These are phyloP conservation scores for Corynascus novoguineensis DNA, from an alignment of 495 filamentous ascomycete genomes.

Conservation along the genomic window DNA sequence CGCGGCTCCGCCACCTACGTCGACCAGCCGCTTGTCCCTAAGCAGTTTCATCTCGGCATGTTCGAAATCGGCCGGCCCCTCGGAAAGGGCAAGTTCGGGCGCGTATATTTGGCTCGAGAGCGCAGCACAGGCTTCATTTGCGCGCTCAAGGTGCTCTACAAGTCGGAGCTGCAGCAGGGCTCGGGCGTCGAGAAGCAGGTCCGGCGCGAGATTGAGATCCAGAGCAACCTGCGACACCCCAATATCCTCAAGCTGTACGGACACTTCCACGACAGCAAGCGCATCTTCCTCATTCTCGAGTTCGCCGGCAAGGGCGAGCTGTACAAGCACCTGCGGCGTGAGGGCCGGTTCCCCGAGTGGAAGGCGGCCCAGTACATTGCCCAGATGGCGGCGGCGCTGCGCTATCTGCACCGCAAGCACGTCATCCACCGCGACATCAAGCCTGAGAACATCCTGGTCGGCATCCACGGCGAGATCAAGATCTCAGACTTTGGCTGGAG, in stretches of 20 bases:
- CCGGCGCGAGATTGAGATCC: conserved; percentile 94
- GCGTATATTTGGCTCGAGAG: conserved; percentile 93
- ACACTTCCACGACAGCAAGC: conserved; percentile 95
- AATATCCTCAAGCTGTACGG: conserved; percentile 93
- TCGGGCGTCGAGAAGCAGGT: conserved; percentile 92
- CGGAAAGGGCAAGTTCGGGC: conserved; percentile 95
- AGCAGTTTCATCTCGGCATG: conserved; percentile 91
- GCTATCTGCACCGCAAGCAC: conserved; percentile 93
- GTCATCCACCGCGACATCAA: conserved; percentile 99
- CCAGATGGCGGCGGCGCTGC: conserved; percentile 93
- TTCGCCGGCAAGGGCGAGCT: conserved; percentile 93
- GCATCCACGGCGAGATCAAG: conserved; percentile 97
- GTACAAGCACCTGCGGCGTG: conserved; percentile 91
- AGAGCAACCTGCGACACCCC: conserved; percentile 91
- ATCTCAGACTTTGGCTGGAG: conserved; percentile 98
- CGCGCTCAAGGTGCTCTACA: conserved; percentile 94
- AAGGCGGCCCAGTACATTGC: conserved; percentile 95
- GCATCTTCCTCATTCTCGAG: conserved; percentile 93
- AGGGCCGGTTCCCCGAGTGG: conserved; percentile 87
- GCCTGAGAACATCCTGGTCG: conserved; percentile 96
- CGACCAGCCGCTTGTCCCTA: conserved; percentile 54
- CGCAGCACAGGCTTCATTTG: conserved; percentile 86
- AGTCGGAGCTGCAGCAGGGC: conserved; percentile 84
- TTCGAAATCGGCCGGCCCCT: conserved; percentile 96
- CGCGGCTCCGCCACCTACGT: conserved; percentile 48